Evolutionary conservation across 192 early-diverging fungal species (phyloP).

Genomic region (Coemansia sp.): DNA sequence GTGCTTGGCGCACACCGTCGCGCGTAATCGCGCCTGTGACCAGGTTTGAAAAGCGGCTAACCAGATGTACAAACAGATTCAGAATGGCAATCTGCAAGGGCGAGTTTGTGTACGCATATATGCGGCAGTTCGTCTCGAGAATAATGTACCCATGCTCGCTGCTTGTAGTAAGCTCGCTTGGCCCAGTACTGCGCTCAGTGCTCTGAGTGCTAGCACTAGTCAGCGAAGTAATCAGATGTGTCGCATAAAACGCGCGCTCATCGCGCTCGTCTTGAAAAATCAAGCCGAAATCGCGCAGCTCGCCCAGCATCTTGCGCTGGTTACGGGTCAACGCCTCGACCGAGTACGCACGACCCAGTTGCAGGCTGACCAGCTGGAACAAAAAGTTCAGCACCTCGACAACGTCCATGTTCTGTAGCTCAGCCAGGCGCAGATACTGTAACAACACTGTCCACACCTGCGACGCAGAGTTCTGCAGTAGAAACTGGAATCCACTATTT

Average conservation of each 20-base stretch:
- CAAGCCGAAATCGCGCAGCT: conserved; percentile 86
- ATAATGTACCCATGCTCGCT: conserved; percentile 81
- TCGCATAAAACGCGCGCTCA: conserved; percentile 82
- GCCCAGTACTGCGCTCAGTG: not conserved
- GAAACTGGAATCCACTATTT: conserved; percentile 96
- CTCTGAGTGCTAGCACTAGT: conserved; percentile 58
- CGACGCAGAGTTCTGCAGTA: conserved; percentile 88
- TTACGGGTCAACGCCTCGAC: conserved; percentile 80
- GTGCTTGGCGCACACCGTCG: conserved; percentile 80
- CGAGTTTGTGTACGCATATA: conserved; percentile 96
- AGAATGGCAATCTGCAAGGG: conserved; percentile 92
- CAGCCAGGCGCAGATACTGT: conserved; percentile 87
- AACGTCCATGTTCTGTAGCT: conserved; percentile 74
- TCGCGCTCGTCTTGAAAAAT: conserved; percentile 82
- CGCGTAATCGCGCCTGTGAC: conserved; percentile 84
- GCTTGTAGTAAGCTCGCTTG: conserved; percentile 26
- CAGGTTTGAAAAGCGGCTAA: conserved; percentile 89
- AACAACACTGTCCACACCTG: conserved; percentile 96
- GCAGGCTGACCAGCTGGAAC: conserved; percentile 88
- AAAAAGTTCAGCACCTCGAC: conserved; percentile 93
- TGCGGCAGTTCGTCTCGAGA: conserved; percentile 90
- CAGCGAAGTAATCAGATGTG: conserved; percentile 84
- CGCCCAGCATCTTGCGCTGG: conserved; percentile 81
- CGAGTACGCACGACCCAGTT: conserved; percentile 87
- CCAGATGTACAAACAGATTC: conserved; percentile 81